phyloP scores from a whole-genome alignment of 345 rosid genomes.

The Salix koriyanagi region DNA sequence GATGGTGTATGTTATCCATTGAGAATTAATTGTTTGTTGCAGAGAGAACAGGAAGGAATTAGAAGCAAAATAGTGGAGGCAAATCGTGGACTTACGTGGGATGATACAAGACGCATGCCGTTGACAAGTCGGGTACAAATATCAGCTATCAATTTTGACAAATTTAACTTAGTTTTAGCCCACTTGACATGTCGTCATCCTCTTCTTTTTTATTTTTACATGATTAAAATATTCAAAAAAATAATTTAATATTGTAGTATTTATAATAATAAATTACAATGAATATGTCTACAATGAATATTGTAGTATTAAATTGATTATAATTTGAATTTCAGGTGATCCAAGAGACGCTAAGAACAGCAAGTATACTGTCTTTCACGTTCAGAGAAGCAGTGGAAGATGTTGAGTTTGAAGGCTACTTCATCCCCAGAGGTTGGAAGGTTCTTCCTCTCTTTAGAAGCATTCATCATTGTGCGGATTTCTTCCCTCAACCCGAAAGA shows the following conservation, averaged over 20 bases:
- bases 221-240: neutral
- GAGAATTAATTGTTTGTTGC: slow-evolving; percentile 5
- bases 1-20: neutral
- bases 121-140: slow-evolving; percentile 62
- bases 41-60: slow-evolving; percentile 73
- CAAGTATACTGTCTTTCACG: slow-evolving; percentile 86
- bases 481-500: slow-evolving; percentile 69
- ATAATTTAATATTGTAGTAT: neutral
- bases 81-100: slow-evolving; percentile 72
- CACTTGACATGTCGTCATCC: neutral
- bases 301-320: no score
- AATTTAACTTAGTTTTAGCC: neutral
- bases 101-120: slow-evolving; percentile 83
- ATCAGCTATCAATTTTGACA: neutral
- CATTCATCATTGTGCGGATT: slow-evolving; percentile 71
- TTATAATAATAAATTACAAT: no score
- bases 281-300: no score
- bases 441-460: slow-evolving; percentile 88
- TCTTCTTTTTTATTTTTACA: neutral
- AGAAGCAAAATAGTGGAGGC: slow-evolving; percentile 41
- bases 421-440: slow-evolving; percentile 96
- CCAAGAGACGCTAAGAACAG: slow-evolving; percentile 87
- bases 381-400: slow-evolving; percentile 90
- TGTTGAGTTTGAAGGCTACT: slow-evolving; percentile 67
- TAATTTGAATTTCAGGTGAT: slow-evolving; percentile 50